Evolutionary conservation across 352 stramenopile genomes (phyloP).

Genomic region (Phytophthora palmivora): DNA sequence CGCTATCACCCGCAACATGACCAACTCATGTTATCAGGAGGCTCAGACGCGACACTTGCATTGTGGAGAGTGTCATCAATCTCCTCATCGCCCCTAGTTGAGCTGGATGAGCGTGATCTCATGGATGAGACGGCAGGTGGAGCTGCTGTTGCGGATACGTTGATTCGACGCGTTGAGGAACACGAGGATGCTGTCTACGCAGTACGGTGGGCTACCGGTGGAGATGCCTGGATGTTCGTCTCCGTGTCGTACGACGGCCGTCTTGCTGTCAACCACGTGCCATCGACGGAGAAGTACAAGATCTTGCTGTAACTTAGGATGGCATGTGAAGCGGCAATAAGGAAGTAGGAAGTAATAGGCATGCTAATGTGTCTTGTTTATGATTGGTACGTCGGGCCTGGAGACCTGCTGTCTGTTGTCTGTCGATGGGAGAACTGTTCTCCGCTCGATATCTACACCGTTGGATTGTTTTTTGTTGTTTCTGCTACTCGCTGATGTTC

Average conservation of each 20-base stretch:
- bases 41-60: slow-evolving; percentile 94
- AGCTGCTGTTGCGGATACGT: slow-evolving; percentile 67
- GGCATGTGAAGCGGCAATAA: too few species aligned
- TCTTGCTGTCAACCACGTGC: slow-evolving; percentile 96
- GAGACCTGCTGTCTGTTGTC: slow-evolving; percentile 36
- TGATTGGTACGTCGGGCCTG: slow-evolving; percentile 37
- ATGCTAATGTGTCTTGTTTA: slow-evolving; percentile 39
- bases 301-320: slow-evolving; percentile 92
- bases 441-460: slow-evolving; percentile 40
- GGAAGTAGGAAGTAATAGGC: slow-evolving; percentile 26
- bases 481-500: slow-evolving; percentile 31
- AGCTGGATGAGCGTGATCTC: slow-evolving; percentile 88
- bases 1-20: slow-evolving; percentile 99
- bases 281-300: slow-evolving; percentile 99
- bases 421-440: slow-evolving; percentile 22
- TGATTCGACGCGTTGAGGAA: slow-evolving; percentile 92
- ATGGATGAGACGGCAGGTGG: slow-evolving; percentile 69
- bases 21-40: slow-evolving; percentile 94
- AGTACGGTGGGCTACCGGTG: slow-evolving; percentile 90
- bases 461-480: slow-evolving; percentile 31
- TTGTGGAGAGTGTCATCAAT: slow-evolving; percentile 97
- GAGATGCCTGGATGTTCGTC: slow-evolving; percentile 97
- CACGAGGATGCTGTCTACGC: slow-evolving; percentile 95
- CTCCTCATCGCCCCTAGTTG: slow-evolving; percentile 95
- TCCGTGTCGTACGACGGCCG: slow-evolving; percentile 96